phyloP scores from a whole-genome alignment of 2,329 filamentous ascomycete genomes.

The Drechslera avenae region DNA sequence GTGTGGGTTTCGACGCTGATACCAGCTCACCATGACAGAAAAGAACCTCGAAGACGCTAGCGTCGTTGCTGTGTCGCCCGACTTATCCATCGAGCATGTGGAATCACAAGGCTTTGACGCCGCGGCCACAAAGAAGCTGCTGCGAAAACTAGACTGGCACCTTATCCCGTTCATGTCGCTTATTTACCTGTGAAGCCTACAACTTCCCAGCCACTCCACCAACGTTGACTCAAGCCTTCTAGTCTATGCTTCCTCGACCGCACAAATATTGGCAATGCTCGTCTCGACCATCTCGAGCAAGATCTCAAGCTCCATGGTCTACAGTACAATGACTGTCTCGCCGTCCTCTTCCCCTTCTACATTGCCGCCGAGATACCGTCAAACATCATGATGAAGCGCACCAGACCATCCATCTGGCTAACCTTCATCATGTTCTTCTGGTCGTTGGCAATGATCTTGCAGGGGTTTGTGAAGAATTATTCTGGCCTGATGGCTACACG shows the following conservation, averaged over 20 bases:
- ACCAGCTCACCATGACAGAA: slow-evolving; percentile 12
- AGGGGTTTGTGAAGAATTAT: slow-evolving; percentile 40
- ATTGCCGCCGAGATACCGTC: slow-evolving; percentile 61
- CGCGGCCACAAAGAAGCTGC: slow-evolving; percentile 55
- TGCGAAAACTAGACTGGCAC: slow-evolving; percentile 60
- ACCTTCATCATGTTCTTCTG: slow-evolving; percentile 47
- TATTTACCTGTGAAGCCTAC: slow-evolving; percentile 57
- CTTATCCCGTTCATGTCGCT: slow-evolving; percentile 65
- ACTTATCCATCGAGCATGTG: slow-evolving; percentile 24
- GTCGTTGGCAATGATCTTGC: slow-evolving; percentile 37
- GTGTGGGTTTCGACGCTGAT: too few relatives aligned
- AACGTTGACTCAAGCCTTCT: neutral
- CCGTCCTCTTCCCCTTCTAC: slow-evolving; percentile 61
- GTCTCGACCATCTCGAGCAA: slow-evolving; percentile 46
- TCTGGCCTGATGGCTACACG: slow-evolving; percentile 41
- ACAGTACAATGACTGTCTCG: slow-evolving; percentile 65
- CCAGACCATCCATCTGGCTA: slow-evolving; percentile 40
- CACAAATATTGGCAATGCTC: slow-evolving; percentile 54
- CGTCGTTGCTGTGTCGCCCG: slow-evolving; percentile 8
- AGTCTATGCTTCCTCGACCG: slow-evolving; percentile 9
- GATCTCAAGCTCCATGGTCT: slow-evolving; percentile 45
- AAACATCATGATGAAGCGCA: slow-evolving; percentile 61
- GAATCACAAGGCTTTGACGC: slow-evolving; percentile 46
- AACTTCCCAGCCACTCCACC: neutral
- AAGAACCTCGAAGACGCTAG: slow-evolving; percentile 15